Evolutionary conservation across 441 rosid species (phyloP).

Genomic region (Daphne laureola): DNA sequence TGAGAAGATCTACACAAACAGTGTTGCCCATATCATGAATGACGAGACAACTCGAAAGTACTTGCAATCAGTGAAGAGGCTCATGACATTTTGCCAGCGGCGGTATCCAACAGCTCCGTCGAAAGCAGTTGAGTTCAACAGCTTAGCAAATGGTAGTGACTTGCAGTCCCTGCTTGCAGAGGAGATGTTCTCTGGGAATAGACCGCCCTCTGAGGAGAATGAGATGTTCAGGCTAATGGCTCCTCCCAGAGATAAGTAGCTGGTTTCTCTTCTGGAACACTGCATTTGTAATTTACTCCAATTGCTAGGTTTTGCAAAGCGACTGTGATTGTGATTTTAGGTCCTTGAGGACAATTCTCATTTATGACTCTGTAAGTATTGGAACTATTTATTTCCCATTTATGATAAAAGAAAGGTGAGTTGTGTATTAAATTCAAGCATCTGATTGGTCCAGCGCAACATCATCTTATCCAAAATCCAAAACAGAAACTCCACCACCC

Average conservation of each 20-base stretch:
- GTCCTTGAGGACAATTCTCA: too few species aligned
- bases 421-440: conserved; percentile 10
- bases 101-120: conserved; percentile 88
- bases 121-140: conserved; percentile 92
- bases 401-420: too few species aligned
- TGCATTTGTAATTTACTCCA: not conserved
- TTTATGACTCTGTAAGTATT: too few species aligned
- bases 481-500: conserved; percentile 13
- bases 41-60: conserved; percentile 96
- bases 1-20: conserved; percentile 88
- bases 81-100: conserved; percentile 91
- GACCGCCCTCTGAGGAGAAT: conserved; percentile 32
- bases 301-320: too few species aligned
- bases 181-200: conserved; percentile 40
- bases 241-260: conserved; percentile 44
- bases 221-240: conserved; percentile 69
- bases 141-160: conserved; percentile 93
- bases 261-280: not conserved
- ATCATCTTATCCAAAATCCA: conserved; percentile 17
- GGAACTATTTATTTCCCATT: too few species aligned
- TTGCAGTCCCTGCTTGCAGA: conserved; percentile 76
- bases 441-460: conserved; percentile 18
- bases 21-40: conserved; percentile 97
- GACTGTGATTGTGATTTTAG: too few species aligned
- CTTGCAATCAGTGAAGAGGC: conserved; percentile 81